phyloP scores from a whole-genome alignment of 495 filamentous ascomycete species.

The Xylaria cubensis region DNA sequence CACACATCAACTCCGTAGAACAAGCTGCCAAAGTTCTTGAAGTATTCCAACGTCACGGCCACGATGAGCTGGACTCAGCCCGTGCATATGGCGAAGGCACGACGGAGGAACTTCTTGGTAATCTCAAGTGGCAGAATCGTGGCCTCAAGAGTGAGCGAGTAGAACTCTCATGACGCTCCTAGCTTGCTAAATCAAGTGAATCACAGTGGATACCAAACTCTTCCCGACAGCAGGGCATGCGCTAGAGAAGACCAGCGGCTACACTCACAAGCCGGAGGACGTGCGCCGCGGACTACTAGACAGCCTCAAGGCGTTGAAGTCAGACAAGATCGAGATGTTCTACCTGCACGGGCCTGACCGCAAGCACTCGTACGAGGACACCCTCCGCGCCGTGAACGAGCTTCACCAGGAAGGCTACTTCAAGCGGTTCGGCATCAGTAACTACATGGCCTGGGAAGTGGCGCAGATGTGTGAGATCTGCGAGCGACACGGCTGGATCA shows the following conservation, averaged over 20 bases:
- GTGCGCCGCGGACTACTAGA: slow-evolving; percentile 45
- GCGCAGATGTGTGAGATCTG: slow-evolving; percentile 59
- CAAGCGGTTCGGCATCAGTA: slow-evolving; percentile 54
- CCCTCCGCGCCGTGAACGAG: slow-evolving; percentile 54
- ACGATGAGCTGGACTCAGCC: slow-evolving; percentile 66
- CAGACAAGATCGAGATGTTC: slow-evolving; percentile 57
- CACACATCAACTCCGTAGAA: slow-evolving; percentile 35
- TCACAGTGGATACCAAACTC: slow-evolving; percentile 58
- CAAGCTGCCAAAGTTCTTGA: slow-evolving; percentile 49
- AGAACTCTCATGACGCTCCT: not conserved
- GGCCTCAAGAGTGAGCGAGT: slow-evolving; percentile 45
- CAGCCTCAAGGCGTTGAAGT: slow-evolving; percentile 53
- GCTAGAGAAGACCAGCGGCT: slow-evolving; percentile 28
- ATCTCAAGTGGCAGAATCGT: slow-evolving; percentile 54
- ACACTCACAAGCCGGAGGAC: slow-evolving; percentile 45
- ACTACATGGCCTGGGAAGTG: slow-evolving; percentile 60
- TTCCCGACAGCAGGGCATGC: slow-evolving; percentile 44
- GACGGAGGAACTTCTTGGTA: slow-evolving; percentile 57
- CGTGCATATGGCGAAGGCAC: slow-evolving; percentile 58
- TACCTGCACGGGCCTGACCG: slow-evolving; percentile 61
- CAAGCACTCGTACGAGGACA: slow-evolving; percentile 56
- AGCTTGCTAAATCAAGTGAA: not conserved
- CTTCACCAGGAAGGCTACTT: slow-evolving; percentile 57
- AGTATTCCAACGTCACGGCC: slow-evolving; percentile 59
- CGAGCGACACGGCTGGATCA: slow-evolving; percentile 60